These are phyloP conservation scores for Picea sitchensis DNA, from an alignment of 75 land plant genomes.

Conservation along the genomic window DNA sequence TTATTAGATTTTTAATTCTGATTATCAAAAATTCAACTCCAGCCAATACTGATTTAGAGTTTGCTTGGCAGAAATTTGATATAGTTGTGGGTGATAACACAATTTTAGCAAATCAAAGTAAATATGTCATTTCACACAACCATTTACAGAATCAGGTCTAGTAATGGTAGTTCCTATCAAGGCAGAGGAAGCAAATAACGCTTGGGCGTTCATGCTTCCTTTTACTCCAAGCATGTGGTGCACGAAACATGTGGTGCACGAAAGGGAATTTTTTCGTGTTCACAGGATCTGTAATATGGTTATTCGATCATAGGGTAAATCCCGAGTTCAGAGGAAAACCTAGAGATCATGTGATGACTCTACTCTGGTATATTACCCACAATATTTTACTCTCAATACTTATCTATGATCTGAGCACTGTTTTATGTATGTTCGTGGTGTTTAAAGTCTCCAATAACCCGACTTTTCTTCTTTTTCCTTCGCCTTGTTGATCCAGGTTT, in stretches of 20 bases:
- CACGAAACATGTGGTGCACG: conserved; percentile 27
- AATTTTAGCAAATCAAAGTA: conserved; percentile 33
- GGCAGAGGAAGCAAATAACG: conserved; percentile 18
- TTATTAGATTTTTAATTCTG: not conserved
- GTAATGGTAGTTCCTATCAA: conserved; percentile 38
- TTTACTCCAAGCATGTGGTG: conserved; percentile 41
- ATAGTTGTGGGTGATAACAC: conserved; percentile 63
- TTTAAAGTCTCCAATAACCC: no score
- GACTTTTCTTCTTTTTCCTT: no score
- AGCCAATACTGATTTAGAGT: not conserved
- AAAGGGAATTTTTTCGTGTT: not conserved
- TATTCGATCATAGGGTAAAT: conserved; percentile 27
- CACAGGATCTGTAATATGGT: conserved; percentile 13
- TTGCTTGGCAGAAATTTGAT: conserved; percentile 47
- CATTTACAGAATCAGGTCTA: conserved; percentile 49
- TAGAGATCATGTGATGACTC: no score
- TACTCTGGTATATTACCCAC: no score
- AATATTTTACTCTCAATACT: no score
- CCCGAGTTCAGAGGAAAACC: conserved; percentile 13
- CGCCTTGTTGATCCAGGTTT: no score
- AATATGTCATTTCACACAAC: conserved; percentile 23
- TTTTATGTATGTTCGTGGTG: conserved; percentile 14
- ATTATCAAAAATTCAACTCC: not conserved
- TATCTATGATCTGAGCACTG: not conserved
- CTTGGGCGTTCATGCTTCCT: conserved; percentile 48